Evolutionary conservation across 306 rosid genomes (phyloP).

Genomic region (Oxytropis ochrocephala): DNA sequence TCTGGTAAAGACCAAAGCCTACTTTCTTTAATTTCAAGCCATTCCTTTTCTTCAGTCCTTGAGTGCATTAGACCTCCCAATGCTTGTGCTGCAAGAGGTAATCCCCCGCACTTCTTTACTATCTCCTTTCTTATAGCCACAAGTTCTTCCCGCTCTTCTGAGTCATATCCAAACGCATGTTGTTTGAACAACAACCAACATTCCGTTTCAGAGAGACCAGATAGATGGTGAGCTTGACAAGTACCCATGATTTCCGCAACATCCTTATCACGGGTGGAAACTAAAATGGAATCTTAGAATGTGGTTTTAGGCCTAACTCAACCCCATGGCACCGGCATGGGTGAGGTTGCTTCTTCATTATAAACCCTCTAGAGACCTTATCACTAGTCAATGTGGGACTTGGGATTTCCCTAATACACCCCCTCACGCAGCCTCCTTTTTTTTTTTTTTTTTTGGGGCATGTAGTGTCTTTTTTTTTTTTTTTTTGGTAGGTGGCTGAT

Average conservation of each 20-base stretch:
- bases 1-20: neutral
- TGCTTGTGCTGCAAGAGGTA: neutral
- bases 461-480: too few relatives aligned
- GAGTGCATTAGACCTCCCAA: neutral
- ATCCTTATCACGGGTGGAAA: neutral
- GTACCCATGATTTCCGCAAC: too few relatives aligned
- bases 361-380: too few relatives aligned
- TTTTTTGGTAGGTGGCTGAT: too few relatives aligned
- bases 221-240: neutral
- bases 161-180: neutral
- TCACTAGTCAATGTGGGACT: too few relatives aligned
- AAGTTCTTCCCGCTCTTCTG: neutral
- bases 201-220: neutral
- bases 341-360: too few relatives aligned
- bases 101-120: neutral
- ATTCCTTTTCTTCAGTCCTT: neutral
- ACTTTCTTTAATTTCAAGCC: neutral
- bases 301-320: too few relatives aligned
- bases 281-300: neutral
- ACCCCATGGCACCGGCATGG: too few relatives aligned
- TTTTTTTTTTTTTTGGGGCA: too few relatives aligned
- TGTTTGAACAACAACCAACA: slow-evolving; percentile 4
- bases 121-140: neutral
- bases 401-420: too few relatives aligned
- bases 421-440: too few relatives aligned